A percentile compares a stretch with the other conserved stretches of the same genome.
Evolutionary conservation across 495 filamentous ascomycete species (phyloP).

Genomic region (Cercophora sp.): DNA sequence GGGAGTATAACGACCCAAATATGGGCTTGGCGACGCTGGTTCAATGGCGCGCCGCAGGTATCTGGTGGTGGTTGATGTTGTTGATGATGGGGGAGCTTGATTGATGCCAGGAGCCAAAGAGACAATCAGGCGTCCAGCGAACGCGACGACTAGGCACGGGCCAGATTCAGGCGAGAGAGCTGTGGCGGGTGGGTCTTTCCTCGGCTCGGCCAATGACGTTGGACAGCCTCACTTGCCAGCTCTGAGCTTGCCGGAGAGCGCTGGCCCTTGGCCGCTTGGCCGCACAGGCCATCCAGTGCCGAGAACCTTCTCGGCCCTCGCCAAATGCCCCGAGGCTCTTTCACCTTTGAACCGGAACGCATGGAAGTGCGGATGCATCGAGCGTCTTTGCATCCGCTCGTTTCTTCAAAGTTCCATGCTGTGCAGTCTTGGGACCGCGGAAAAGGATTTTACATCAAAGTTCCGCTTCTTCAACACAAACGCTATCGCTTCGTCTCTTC

Average conservation of each 20-base stretch:
- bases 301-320: no score
- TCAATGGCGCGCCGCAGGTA: background rate
- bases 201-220: slow-evolving; percentile 1
- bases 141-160: slow-evolving; percentile 18
- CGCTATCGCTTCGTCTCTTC: no score
- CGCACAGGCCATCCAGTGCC: background rate
- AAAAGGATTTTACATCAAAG: no score
- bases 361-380: no score
- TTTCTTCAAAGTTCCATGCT: no score
- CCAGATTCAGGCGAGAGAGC: slow-evolving; percentile 2
- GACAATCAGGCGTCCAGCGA: slow-evolving; percentile 20
- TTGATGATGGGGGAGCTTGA: background rate
- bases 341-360: no score
- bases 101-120: slow-evolving; percentile 4
- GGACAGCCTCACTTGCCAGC: slow-evolving; percentile 1
- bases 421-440: no score
- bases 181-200: slow-evolving; percentile 3
- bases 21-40: background rate
- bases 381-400: no score
- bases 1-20: no score
- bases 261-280: background rate
- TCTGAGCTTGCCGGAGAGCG: background rate
- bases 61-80: background rate
- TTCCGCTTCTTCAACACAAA: no score
- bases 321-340: no score